Evolutionary conservation across 148 eudicot species (phyloP).

Genomic region (Persicaria maculosa): DNA sequence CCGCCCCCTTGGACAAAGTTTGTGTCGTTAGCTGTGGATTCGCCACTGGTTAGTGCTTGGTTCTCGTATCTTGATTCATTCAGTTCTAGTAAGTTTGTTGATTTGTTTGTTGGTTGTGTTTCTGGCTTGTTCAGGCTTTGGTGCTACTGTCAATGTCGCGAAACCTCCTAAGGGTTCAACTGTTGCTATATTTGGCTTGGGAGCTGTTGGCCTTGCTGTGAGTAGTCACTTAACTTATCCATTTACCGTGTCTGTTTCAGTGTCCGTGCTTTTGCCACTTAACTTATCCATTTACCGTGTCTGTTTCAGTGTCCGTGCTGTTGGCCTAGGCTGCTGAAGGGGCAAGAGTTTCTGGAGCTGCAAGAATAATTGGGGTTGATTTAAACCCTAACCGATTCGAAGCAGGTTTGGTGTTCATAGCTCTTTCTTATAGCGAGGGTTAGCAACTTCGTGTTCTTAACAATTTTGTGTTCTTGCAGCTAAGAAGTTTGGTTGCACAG

Average conservation of each 20-base stretch:
- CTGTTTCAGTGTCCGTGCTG: neutral
- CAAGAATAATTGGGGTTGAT: constrained; percentile 55
- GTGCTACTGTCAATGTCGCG: constrained; percentile 76
- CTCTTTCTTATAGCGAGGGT: neutral
- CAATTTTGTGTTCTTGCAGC: constrained; percentile 23
- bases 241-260: neutral
- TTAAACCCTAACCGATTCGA: constrained; percentile 28
- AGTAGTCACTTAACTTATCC: constrained; percentile 12
- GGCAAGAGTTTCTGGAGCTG: constrained; percentile 52
- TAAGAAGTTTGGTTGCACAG: constrained; percentile 46
- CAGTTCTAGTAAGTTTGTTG: neutral
- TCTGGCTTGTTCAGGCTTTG: constrained; percentile 34
- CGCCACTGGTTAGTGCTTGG: constrained; percentile 37
- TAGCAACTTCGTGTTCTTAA: neutral
- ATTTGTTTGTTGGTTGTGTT: neutral
- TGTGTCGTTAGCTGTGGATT: constrained; percentile 74
- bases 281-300: neutral
- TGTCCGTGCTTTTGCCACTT: neutral
- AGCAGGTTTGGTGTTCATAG: constrained; percentile 12
- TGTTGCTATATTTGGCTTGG: constrained; percentile 68
- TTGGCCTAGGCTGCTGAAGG: constrained; percentile 61
- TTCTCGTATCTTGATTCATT: neutral
- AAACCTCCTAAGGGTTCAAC: constrained; percentile 66
- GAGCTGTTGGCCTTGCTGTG: constrained; percentile 79
- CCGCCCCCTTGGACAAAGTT: constrained; percentile 77